Conservation (phyloP, 179 eudicot species). For the Pouteria campechiana region DNA sequence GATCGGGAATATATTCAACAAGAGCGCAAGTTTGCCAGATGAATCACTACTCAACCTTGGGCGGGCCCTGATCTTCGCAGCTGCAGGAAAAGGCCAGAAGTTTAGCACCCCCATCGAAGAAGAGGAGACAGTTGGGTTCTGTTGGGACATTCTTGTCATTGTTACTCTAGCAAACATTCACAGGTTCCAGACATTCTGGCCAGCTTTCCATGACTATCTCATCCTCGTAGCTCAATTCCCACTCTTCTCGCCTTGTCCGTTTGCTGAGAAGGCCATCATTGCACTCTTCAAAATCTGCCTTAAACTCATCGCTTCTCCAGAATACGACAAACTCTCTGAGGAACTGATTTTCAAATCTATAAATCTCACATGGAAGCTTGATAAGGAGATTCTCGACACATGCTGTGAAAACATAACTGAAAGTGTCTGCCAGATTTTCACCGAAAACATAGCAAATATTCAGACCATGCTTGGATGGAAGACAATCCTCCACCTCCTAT, state of each 20-base stretch:
- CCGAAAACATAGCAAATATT: conserved; percentile 42
- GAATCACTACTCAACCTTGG: conserved; percentile 73
- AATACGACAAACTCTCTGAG: conserved; percentile 43
- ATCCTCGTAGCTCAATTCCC: conserved; percentile 62
- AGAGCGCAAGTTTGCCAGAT: conserved; percentile 49
- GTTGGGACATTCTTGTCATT: conserved; percentile 69
- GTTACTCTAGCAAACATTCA: conserved; percentile 39
- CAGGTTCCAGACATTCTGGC: conserved; percentile 60
- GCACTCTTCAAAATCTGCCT: conserved; percentile 44
- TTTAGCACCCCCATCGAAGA: conserved; percentile 86
- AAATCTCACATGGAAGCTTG: conserved; percentile 72
- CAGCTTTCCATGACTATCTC: conserved; percentile 63
- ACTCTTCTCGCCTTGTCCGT: conserved; percentile 69
- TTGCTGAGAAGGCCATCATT: conserved; percentile 63
- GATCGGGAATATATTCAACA: conserved; percentile 59
- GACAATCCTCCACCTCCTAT: conserved; percentile 52
- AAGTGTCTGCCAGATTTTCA: conserved; percentile 38
- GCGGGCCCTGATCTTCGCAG: conserved; percentile 69
- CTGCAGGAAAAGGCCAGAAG: conserved; percentile 94
- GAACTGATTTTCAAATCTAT: conserved; percentile 73
- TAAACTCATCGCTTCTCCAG: conserved; percentile 39
- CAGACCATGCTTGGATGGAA: conserved; percentile 78
- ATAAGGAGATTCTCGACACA: conserved; percentile 62
- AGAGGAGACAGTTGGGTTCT: conserved; percentile 80
- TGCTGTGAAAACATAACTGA: conserved; percentile 48